phyloP scores from a whole-genome alignment of 495 filamentous ascomycete species.

The Tetracladium setigerum region DNA sequence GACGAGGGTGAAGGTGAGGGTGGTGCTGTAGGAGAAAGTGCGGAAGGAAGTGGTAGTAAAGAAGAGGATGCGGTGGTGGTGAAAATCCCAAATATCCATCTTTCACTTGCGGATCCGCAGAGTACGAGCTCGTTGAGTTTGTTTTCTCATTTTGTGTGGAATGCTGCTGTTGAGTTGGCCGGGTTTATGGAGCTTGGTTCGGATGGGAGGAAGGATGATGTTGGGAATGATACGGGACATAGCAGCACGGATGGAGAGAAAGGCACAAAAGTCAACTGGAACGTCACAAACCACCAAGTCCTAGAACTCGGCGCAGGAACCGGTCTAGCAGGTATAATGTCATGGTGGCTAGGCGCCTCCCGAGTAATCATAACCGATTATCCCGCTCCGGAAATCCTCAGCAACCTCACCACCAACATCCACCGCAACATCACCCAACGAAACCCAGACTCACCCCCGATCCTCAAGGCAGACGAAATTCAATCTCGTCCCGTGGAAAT shows the following conservation, averaged over 20 bases:
- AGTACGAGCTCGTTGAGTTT: constrained; percentile 51
- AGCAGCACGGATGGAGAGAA: not conserved
- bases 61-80: no score
- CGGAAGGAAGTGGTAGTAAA: no score
- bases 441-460: not conserved
- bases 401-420: constrained; percentile 57
- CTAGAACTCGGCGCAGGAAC: constrained; percentile 59
- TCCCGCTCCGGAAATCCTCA: constrained; percentile 54
- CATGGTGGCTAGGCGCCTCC: constrained; percentile 53
- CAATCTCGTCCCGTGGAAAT: not conserved
- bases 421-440: constrained; percentile 37
- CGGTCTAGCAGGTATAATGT: constrained; percentile 65
- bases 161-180: constrained; percentile 64
- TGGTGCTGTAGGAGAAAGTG: constrained; percentile 36
- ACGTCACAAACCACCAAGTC: constrained; percentile 30
- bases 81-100: constrained; percentile 26
- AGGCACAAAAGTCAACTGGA: constrained; percentile 3
- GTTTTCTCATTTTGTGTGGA: constrained; percentile 86
- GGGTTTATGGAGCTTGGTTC: constrained; percentile 51
- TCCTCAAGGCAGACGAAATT: not conserved
- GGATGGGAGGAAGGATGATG: not conserved
- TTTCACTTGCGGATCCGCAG: constrained; percentile 47
- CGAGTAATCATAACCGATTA: constrained; percentile 70
- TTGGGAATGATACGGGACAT: constrained; percentile 8
- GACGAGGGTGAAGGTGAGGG: not conserved